Base-by-base conservation (phyloP, 768 basidiomycete genomes). In the Tricholoma bakamatsutake region DNA sequence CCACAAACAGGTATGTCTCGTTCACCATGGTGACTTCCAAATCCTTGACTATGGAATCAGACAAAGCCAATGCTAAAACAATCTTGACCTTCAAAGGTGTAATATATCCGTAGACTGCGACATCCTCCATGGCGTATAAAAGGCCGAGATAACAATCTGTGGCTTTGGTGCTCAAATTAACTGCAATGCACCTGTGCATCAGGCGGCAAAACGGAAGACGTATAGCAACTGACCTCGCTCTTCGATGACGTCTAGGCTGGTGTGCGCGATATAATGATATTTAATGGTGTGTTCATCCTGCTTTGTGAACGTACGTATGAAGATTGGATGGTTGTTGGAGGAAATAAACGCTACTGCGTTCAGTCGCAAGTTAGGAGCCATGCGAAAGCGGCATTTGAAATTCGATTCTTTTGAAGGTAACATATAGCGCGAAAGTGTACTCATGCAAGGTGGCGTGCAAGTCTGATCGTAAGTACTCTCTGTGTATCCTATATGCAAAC, bases 251-350 rank as follows among this genome's bases (percentile, higher is more conserved):
- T 96, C 93, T 62, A 96, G 71, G 53, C 88, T 88, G 18, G 90
- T 93, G 69, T 96, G 93, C 0, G 93, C 91, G 54, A 93, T 84
- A 61, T 93, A 95, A 71, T 94, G 90, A 64, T 93, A 94, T 66
- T 92, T 92, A 60, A 93, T 78, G 10, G 73, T 70, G 55, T 75
- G 67, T 24, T 79, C 77, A 50, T 81, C 77, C 52, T 78, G 76
- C 48, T 80, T 79, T 30, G 76, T 71, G 66, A 90, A 90, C 4
- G 86, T 83, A 42, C 85, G 85, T 54, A 93, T 80, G 61, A 93
- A 76, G 55, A 93, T 89, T 17, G 81, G 88, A 59, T 90, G 83
- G 66, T 92, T 93, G 65, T 88, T 85, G 1, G 89, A 81, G 1
- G 90, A 92, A 50, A 93, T 85, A 69, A 91, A 91, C 28, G 90